phyloP scores from a whole-genome alignment of 2,329 filamentous ascomycete species.

The Penicillium crustosum region DNA sequence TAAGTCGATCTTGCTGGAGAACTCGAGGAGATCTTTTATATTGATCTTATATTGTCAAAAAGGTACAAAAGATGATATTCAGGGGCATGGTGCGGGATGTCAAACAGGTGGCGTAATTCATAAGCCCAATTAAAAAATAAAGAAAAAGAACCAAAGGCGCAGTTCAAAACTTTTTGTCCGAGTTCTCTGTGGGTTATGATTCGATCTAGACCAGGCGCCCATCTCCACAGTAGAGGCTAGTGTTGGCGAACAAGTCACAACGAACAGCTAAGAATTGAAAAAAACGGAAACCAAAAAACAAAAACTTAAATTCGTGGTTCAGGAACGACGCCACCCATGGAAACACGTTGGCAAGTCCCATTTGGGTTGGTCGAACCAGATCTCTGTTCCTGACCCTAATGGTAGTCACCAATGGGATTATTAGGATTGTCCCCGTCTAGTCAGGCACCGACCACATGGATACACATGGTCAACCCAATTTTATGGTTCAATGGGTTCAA shows the following conservation, averaged over 20 bases:
- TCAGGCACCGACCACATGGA: conserved; percentile 8
- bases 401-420: conserved; percentile 3
- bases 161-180: conserved; percentile 1
- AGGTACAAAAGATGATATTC: background rate
- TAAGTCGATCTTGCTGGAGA: background rate
- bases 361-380: conserved; percentile 7
- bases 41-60: background rate
- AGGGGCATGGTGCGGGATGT: conserved; percentile 2
- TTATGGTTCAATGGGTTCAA: background rate
- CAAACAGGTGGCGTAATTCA: conserved; percentile 2
- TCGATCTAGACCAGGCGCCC: conserved; percentile 6
- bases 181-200: background rate
- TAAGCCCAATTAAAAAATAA: background rate
- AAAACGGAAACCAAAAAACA: background rate
- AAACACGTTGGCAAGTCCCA: background rate
- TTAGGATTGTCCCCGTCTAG: background rate
- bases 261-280: background rate
- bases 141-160: background rate
- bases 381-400: background rate
- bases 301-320: background rate
- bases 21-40: background rate
- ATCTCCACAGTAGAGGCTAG: background rate
- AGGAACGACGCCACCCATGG: conserved; percentile 1
- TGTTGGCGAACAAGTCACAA: conserved; percentile 1
- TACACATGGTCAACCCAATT: background rate